Percentiles rank a stretch among this genome's conserved stretches.
phyloP scores from a whole-genome alignment of 78 protist species.

The Dictyostelium citrinum region DNA sequence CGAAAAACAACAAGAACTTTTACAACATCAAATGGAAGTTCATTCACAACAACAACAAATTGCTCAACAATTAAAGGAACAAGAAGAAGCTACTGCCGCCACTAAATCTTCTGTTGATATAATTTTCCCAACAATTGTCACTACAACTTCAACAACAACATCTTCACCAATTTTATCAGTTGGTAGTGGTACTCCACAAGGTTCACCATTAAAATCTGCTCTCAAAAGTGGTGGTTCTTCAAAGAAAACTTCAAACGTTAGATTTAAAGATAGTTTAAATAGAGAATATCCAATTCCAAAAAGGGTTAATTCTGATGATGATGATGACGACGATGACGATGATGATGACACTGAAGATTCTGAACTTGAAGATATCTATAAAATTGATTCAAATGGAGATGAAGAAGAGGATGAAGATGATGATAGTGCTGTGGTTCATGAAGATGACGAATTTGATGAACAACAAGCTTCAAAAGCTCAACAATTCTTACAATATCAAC shows the following conservation, averaged over 20 bases:
- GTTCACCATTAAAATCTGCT: constrained; percentile 17
- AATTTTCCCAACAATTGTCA: neutral
- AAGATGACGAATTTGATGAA: neutral
- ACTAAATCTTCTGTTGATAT: neutral
- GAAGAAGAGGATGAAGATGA: neutral
- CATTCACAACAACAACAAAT: neutral
- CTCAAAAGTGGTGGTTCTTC: neutral
- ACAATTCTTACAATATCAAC: neutral
- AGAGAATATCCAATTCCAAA: constrained; percentile 16
- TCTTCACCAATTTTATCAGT: neutral
- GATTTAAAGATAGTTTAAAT: constrained; percentile 20
- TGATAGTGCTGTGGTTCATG: neutral
- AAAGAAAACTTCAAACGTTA: neutral
- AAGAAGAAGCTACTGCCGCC: neutral
- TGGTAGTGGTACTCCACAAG: neutral
- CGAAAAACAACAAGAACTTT: neutral
- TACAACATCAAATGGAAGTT: neutral
- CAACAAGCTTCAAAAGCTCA: neutral
- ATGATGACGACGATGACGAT: neutral
- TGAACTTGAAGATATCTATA: neutral
- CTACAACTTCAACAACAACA: neutral
- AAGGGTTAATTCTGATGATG: neutral
- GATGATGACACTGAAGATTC: neutral
- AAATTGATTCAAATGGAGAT: neutral
- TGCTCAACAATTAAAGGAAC: neutral